Percentiles rank a stretch among this genome's conserved stretches.
Conservation (phyloP, 2,329 filamentous ascomycete genomes). For the Beauveria bassiana region DNA sequence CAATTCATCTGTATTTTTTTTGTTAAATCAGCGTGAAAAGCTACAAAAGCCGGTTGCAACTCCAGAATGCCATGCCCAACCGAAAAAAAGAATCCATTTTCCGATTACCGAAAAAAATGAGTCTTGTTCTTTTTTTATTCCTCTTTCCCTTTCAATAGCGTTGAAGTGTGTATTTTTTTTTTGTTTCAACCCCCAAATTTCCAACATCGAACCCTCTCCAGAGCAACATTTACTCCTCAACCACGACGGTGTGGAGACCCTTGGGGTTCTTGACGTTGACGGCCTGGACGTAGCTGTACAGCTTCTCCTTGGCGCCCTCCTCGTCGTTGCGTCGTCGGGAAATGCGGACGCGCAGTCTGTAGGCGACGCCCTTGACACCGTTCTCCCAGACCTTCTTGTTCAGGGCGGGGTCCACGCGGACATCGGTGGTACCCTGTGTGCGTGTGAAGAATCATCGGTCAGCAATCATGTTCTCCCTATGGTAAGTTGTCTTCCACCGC, state of each 20-base stretch:
- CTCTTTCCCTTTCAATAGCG: constrained; percentile 9
- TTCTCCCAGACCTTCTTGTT: constrained; percentile 99
- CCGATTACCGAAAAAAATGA: constrained; percentile 26
- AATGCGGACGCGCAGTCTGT: constrained; percentile 95
- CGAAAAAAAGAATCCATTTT: constrained; percentile 26
- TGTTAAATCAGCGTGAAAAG: constrained; percentile 30
- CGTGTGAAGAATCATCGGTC: constrained; percentile 4
- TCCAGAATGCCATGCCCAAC: constrained; percentile 38
- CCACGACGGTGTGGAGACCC: constrained; percentile 88
- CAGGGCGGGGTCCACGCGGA: constrained; percentile 95
- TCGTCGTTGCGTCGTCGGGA: constrained; percentile 99
- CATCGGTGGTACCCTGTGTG: constrained; percentile 81
- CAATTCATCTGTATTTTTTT: constrained; percentile 12
- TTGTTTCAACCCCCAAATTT: not conserved
- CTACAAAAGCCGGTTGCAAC: constrained; percentile 40
- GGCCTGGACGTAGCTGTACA: constrained; percentile 99
- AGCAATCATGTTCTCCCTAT: not conserved
- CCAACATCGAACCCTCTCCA: not conserved
- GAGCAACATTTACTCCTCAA: constrained; percentile 48
- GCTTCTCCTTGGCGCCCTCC: constrained; percentile 98
- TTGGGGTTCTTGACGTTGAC: constrained; percentile 99
- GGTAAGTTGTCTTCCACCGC: not conserved
- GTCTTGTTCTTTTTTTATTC: constrained; percentile 2
- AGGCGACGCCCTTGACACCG: constrained; percentile 97
- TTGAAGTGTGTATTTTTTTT: constrained; percentile 18